phyloP scores from a whole-genome alignment of 2,329 filamentous ascomycete genomes.

The Lachnellula occidentalis region DNA sequence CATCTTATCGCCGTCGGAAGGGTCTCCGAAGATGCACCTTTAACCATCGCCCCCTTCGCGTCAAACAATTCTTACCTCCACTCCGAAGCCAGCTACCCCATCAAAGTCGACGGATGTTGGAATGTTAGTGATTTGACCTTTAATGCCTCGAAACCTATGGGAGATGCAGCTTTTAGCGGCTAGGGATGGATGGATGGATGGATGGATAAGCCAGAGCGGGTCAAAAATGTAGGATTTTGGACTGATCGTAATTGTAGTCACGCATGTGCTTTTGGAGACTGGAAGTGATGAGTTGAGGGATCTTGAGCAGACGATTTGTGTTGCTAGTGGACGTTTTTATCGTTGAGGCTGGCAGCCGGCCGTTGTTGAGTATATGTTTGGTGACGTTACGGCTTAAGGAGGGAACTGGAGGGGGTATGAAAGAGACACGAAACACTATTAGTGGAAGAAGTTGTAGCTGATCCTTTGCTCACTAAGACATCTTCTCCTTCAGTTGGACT shows the following conservation, averaged over 20 bases:
- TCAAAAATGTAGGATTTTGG: constrained; percentile 1
- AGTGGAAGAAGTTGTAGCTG: background rate
- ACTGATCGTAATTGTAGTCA: constrained; percentile 23
- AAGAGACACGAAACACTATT: background rate
- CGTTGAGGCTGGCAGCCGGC: constrained; percentile 32
- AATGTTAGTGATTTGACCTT: constrained; percentile 32
- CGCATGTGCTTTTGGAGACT: constrained; percentile 36
- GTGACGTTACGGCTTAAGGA: constrained; percentile 30
- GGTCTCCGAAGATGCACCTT: constrained; percentile 29
- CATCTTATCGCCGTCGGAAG: constrained; percentile 24
- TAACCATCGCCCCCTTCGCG: constrained; percentile 31
- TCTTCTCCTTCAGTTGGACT: background rate
- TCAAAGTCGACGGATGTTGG: constrained; percentile 36
- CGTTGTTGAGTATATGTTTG: constrained; percentile 40
- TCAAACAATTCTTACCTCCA: constrained; percentile 28
- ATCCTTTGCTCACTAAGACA: background rate
- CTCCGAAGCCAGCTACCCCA: constrained; percentile 34
- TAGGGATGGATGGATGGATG: background rate
- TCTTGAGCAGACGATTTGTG: constrained; percentile 37
- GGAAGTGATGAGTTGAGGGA: constrained; percentile 32
- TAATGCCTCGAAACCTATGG: background rate
- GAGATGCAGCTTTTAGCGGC: background rate
- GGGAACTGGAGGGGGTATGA: background rate
- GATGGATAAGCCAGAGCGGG: background rate
- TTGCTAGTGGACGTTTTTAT: constrained; percentile 40